These are phyloP conservation scores for Trichoderma reesei DNA, from an alignment of 495 filamentous ascomycete species.

Conservation along the genomic window DNA sequence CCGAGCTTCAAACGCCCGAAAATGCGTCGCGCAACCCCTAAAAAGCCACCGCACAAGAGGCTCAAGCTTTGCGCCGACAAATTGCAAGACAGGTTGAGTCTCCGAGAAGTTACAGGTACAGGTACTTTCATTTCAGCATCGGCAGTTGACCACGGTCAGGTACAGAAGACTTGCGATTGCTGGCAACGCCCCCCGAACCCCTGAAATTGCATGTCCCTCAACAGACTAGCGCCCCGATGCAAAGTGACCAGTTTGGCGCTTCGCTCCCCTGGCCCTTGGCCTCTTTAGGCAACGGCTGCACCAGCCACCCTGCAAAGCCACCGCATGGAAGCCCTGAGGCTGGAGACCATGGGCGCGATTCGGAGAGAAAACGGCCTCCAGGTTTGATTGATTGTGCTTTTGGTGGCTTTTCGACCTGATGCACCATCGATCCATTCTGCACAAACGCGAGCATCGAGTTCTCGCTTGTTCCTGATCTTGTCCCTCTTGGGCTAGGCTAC, in stretches of 20 bases:
- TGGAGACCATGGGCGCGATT: neutral
- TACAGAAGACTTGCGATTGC: too few relatives aligned
- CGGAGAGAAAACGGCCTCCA: neutral
- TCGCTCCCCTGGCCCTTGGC: too few relatives aligned
- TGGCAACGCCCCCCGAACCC: neutral
- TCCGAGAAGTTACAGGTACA: too few relatives aligned
- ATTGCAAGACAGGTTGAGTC: too few relatives aligned
- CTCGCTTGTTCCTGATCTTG: slow-evolving; percentile 1
- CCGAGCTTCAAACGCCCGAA: neutral
- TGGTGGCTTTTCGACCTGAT: neutral
- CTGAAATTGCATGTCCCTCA: slow-evolving; percentile 1
- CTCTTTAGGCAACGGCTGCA: neutral
- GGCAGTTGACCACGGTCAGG: neutral
- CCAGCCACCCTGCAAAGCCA: neutral
- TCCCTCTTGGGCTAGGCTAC: neutral
- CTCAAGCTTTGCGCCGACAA: too few relatives aligned
- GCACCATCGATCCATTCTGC: neutral
- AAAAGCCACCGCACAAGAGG: neutral
- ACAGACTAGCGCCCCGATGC: too few relatives aligned
- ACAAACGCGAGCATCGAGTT: neutral
- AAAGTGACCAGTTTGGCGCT: too few relatives aligned
- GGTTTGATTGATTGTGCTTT: neutral
- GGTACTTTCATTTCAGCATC: neutral
- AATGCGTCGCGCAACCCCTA: neutral
- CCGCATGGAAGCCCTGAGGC: neutral